These are phyloP conservation scores for Fusarium napiforme DNA, from an alignment of 2,329 filamentous ascomycete species.

Conservation along the genomic window DNA sequence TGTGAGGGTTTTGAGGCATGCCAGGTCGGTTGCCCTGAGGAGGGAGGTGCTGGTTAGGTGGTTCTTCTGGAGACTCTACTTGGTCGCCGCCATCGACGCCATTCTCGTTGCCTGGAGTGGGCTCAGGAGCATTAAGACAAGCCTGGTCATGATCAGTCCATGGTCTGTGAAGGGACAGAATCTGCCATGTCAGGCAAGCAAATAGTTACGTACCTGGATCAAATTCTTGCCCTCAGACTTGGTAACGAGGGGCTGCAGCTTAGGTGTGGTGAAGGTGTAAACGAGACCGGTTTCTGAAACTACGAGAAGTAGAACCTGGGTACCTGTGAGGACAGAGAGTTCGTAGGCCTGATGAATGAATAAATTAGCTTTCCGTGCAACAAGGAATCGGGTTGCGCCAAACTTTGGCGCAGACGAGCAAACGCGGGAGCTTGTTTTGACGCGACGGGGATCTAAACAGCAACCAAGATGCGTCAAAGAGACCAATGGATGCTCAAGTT, in stretches of 20 bases:
- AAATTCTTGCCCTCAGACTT: conserved; percentile 99
- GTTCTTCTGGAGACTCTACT: conserved; percentile 92
- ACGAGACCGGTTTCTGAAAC: conserved; percentile 97
- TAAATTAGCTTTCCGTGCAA: conserved; percentile 34
- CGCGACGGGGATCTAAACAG: conserved; percentile 13
- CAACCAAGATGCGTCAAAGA: background rate
- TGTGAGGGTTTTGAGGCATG: conserved; percentile 72
- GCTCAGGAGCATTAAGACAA: conserved; percentile 95
- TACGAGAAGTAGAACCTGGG: conserved; percentile 94
- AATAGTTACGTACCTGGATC: conserved; percentile 79
- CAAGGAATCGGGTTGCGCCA: background rate
- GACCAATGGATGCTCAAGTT: background rate
- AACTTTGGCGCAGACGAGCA: background rate
- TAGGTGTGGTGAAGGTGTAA: conserved; percentile 98
- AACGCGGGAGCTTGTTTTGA: conserved; percentile 10
- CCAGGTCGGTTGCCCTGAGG: conserved; percentile 68
- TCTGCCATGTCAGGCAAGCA: background rate
- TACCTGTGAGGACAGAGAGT: conserved; percentile 95
- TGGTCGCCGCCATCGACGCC: conserved; percentile 80
- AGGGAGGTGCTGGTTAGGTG: conserved; percentile 78
- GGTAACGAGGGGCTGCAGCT: conserved; percentile 96
- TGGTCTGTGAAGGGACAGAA: background rate
- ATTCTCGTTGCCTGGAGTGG: conserved; percentile 81
- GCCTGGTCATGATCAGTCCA: conserved; percentile 67
- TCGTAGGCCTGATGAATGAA: conserved; percentile 81